Evolutionary conservation across 306 rosid genomes (phyloP).

Genomic region (Pterocarpus santalinus): DNA sequence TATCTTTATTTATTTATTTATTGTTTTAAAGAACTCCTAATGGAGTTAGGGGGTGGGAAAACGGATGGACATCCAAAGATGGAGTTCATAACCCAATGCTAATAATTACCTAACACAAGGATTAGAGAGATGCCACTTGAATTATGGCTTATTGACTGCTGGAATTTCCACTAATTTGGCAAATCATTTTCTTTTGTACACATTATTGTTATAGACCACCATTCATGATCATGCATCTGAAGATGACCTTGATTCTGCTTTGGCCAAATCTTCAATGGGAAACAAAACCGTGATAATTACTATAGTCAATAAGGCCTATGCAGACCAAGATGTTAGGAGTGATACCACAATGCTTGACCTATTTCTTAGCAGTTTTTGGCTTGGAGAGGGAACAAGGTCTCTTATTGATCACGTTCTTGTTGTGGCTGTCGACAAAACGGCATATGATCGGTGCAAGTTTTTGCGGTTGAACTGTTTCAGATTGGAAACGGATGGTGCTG

Average conservation of each 20-base stretch:
- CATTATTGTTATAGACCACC: constrained; percentile 12
- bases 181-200: not conserved
- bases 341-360: constrained; percentile 77
- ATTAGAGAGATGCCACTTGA: too few relatives aligned
- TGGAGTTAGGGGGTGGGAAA: too few relatives aligned
- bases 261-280: constrained; percentile 64
- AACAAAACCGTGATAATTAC: constrained; percentile 76
- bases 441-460: constrained; percentile 71
- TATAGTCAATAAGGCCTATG: constrained; percentile 73
- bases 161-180: not conserved
- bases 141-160: too few relatives aligned
- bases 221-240: not conserved
- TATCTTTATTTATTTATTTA: too few relatives aligned
- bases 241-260: constrained; percentile 59
- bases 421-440: constrained; percentile 74
- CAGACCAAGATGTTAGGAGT: constrained; percentile 53
- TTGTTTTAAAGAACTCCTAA: too few relatives aligned
- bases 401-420: constrained; percentile 64
- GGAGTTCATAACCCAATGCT: too few relatives aligned
- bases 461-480: constrained; percentile 62
- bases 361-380: constrained; percentile 76
- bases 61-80: too few relatives aligned
- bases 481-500: constrained; percentile 65
- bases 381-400: constrained; percentile 66
- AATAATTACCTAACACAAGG: too few relatives aligned